Conservation (phyloP, 345 rosid genomes). For the Xanthoceras sorbifolium region DNA sequence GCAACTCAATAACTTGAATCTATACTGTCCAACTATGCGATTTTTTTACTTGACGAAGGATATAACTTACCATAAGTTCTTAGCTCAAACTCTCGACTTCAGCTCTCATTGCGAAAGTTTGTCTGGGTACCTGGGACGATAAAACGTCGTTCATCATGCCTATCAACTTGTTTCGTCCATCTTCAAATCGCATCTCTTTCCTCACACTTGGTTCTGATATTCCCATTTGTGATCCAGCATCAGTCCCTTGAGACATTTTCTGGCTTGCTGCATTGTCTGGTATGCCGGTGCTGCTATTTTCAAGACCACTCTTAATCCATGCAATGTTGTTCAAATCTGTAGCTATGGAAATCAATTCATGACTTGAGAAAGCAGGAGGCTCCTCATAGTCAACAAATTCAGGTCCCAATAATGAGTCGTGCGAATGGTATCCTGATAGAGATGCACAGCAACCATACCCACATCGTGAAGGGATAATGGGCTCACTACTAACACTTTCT, state of each 20-base stretch:
- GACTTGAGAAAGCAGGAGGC: conserved; percentile 51
- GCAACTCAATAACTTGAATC: not conserved
- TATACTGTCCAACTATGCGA: not conserved
- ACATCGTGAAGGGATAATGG: conserved; percentile 57
- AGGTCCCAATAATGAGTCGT: conserved; percentile 64
- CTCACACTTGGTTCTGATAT: conserved; percentile 42
- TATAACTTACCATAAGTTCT: not conserved
- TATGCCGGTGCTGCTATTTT: conserved; percentile 32
- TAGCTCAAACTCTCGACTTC: conserved; percentile 52
- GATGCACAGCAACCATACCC: conserved; percentile 71
- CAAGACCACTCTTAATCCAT: conserved; percentile 81
- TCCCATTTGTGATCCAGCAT: conserved; percentile 33
- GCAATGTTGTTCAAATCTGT: conserved; percentile 86
- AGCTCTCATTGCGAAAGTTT: conserved; percentile 47
- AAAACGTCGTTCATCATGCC: conserved; percentile 41
- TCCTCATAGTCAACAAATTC: conserved; percentile 85
- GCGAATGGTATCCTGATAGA: conserved; percentile 29
- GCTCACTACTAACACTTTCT: conserved; percentile 54
- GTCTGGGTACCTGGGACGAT: conserved; percentile 44
- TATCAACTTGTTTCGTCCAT: conserved; percentile 46
- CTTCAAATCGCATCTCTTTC: conserved; percentile 38
- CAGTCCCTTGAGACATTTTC: conserved; percentile 29
- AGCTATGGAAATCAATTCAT: conserved; percentile 73
- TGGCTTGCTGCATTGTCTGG: conserved; percentile 23
- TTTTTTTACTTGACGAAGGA: not conserved